Evolutionary conservation across 2,329 filamentous ascomycete genomes (phyloP).

Genomic region (Epichloe elymi): DNA sequence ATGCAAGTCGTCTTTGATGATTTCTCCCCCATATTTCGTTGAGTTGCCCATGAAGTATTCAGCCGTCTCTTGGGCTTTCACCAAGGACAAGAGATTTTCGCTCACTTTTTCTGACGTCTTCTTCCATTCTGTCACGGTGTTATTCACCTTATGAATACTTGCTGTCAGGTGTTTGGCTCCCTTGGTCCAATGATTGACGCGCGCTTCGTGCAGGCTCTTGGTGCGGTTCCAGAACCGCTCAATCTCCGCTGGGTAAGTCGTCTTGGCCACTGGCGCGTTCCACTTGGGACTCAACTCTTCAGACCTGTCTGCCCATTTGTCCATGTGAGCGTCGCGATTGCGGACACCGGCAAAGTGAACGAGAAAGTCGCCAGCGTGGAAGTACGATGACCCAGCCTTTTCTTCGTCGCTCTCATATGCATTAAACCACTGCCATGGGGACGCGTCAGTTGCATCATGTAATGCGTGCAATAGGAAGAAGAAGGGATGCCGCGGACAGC

Average conservation of each 20-base stretch:
- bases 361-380: conserved; percentile 9
- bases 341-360: conserved; percentile 9
- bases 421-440: conserved; percentile 9
- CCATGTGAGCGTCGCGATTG: neutral
- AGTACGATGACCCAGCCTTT: neutral
- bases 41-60: neutral
- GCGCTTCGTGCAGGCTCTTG: neutral
- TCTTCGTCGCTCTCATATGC: conserved; percentile 5
- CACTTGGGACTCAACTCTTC: conserved; percentile 1
- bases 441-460: no score
- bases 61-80: neutral
- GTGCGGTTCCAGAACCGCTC: conserved; percentile 1
- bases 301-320: conserved; percentile 1
- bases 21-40: neutral
- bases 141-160: neutral
- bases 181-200: neutral
- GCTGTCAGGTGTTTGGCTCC: neutral
- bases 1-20: conserved; percentile 3
- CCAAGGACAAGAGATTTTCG: neutral
- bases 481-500: neutral
- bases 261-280: conserved; percentile 1
- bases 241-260: neutral
- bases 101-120: neutral
- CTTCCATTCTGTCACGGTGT: neutral
- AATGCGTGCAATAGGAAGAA: neutral